Percentiles rank a stretch among this genome's conserved stretches.
Evolutionary conservation across 345 rosid genomes (phyloP).

Genomic region (Reutealis trisperma): DNA sequence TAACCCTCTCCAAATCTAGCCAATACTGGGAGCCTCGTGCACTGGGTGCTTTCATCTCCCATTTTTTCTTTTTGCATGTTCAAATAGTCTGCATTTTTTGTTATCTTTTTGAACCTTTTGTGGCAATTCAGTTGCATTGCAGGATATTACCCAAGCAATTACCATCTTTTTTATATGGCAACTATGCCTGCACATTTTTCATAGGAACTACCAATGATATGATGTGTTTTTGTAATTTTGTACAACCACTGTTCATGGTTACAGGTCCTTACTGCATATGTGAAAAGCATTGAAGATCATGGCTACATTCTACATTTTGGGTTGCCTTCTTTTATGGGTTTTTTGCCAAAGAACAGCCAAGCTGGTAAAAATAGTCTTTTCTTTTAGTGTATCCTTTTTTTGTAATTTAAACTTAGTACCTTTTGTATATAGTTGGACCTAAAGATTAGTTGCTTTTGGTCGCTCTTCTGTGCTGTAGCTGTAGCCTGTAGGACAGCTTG

Average conservation of each 20-base stretch:
- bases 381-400: neutral
- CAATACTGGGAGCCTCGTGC: neutral
- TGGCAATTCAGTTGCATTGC: neutral
- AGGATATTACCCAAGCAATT: neutral
- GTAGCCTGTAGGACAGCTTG: no score
- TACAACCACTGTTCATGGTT: constrained; percentile 5
- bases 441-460: neutral
- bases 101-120: neutral
- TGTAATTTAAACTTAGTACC: neutral
- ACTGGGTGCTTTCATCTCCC: neutral
- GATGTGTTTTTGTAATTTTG: neutral
- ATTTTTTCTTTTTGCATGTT: neutral
- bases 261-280: constrained; percentile 72
- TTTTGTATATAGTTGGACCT: neutral
- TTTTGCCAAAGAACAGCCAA: constrained; percentile 56
- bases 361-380: constrained; percentile 42
- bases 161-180: neutral
- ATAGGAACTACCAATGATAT: neutral
- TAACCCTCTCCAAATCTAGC: neutral
- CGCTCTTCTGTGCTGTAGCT: neutral
- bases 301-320: constrained; percentile 97
- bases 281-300: constrained; percentile 94
- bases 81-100: no score
- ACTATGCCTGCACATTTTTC: neutral
- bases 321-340: constrained; percentile 70